These are phyloP conservation scores for Candida berthetii DNA, from an alignment of 805 yeast genomes.

Conservation along the genomic window DNA sequence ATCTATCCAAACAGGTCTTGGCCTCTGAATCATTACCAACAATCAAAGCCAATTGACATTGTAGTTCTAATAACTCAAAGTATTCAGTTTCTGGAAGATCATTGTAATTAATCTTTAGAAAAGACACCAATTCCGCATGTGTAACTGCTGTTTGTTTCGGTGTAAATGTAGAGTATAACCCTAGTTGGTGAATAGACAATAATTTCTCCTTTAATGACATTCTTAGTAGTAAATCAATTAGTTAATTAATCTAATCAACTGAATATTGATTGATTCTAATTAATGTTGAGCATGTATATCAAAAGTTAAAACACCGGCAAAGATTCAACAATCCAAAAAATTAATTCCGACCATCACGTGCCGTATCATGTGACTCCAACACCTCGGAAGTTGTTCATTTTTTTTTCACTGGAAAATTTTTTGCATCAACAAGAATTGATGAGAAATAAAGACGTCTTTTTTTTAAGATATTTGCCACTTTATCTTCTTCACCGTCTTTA, in stretches of 20 bases:
- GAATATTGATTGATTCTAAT: no score
- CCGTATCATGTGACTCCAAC: no score
- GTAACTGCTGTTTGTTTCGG: conserved; percentile 35
- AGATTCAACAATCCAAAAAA: no score
- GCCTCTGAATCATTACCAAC: conserved; percentile 71
- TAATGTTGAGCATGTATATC: no score
- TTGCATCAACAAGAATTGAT: no score
- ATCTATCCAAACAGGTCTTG: conserved; percentile 50
- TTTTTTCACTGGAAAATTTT: no score
- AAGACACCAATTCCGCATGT: conserved; percentile 30
- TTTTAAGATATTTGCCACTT: no score
- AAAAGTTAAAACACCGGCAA: no score
- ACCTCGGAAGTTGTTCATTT: no score
- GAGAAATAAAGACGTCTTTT: no score
- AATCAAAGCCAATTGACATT: conserved; percentile 57
- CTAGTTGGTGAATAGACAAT: conserved; percentile 41
- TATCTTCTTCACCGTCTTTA: no score
- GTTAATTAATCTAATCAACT: neutral
- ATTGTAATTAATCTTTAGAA: conserved; percentile 16
- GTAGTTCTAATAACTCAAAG: conserved; percentile 60
- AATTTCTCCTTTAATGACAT: conserved; percentile 35
- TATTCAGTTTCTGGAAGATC: conserved; percentile 30
- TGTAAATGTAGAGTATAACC: conserved; percentile 40
- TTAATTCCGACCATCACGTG: no score
- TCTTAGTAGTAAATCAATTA: neutral